Evolutionary conservation across 306 rosid genomes (phyloP).

Genomic region (Ceratonia siliqua): DNA sequence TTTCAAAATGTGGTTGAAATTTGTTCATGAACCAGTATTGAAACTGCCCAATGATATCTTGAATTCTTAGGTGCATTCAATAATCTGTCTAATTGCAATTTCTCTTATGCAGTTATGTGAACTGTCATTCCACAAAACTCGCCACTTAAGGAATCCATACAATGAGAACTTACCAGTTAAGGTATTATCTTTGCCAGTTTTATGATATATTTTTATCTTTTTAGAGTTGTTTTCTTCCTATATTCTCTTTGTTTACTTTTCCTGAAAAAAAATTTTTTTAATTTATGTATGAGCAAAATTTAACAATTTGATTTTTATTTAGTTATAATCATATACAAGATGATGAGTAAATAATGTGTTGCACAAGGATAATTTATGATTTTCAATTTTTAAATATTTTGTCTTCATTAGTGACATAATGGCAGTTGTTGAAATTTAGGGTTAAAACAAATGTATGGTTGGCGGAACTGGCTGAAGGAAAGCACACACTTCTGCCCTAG

Average conservation of each 20-base stretch:
- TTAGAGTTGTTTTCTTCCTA: conserved; percentile 26
- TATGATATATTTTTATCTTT: conserved; percentile 21
- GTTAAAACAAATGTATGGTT: too few species aligned
- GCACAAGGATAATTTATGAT: too few species aligned
- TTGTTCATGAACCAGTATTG: conserved; percentile 4
- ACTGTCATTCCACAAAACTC: conserved; percentile 95
- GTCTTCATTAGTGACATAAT: too few species aligned
- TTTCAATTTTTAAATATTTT: too few species aligned
- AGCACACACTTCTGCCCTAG: neutral
- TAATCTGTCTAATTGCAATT: conserved; percentile 40
- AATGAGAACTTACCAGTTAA: conserved; percentile 98
- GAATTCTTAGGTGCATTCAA: conserved; percentile 12
- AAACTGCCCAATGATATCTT: conserved; percentile 15
- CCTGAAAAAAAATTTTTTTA: too few species aligned
- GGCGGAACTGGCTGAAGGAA: neutral
- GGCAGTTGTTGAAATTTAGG: neutral
- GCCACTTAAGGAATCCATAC: conserved; percentile 95
- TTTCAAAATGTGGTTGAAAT: conserved; percentile 3
- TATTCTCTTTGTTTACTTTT: neutral
- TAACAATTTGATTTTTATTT: too few species aligned
- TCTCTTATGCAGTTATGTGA: conserved; percentile 87
- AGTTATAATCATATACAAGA: too few species aligned
- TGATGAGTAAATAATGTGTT: too few species aligned
- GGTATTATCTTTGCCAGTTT: conserved; percentile 55
- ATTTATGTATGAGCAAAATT: too few species aligned